Conservation (phyloP, 371 early-diverging fungal species). For the Haplosporangium sp. region DNA sequence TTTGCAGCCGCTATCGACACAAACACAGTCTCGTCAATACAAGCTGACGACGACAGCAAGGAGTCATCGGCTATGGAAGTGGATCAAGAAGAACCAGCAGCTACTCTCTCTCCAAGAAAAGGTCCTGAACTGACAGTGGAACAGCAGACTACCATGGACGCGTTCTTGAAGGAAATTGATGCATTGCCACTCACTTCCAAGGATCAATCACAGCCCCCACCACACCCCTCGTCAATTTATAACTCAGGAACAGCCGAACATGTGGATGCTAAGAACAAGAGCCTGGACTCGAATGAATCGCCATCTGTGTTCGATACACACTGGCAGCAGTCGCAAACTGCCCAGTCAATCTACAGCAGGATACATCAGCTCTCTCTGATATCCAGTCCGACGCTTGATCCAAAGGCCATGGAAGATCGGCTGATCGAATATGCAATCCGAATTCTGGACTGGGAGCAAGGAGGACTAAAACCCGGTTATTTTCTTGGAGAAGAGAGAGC, state of each 20-base stretch:
- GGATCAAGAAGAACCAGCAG: neutral
- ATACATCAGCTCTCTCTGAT: conserved; percentile 35
- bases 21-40: neutral
- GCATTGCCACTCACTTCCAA: conserved; percentile 25
- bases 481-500: conserved; percentile 39
- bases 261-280: neutral
- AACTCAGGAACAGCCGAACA: neutral
- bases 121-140: conserved; percentile 9
- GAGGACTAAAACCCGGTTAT: conserved; percentile 31
- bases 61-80: neutral
- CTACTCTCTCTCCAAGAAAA: neutral
- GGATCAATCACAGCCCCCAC: conserved; percentile 33
- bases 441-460: conserved; percentile 49
- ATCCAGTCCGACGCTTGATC: conserved; percentile 8
- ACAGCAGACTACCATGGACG: conserved; percentile 23
- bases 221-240: neutral
- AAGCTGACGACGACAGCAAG: neutral
- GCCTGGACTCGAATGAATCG: neutral
- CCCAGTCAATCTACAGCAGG: conserved; percentile 37
- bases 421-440: conserved; percentile 51
- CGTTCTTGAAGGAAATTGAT: conserved; percentile 29
- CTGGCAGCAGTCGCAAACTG: conserved; percentile 20
- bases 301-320: neutral
- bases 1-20: conserved; percentile 29
- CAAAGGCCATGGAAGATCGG: conserved; percentile 18